Conservation (phyloP, 768 basidiomycete genomes). For the Piloderma croceum region DNA sequence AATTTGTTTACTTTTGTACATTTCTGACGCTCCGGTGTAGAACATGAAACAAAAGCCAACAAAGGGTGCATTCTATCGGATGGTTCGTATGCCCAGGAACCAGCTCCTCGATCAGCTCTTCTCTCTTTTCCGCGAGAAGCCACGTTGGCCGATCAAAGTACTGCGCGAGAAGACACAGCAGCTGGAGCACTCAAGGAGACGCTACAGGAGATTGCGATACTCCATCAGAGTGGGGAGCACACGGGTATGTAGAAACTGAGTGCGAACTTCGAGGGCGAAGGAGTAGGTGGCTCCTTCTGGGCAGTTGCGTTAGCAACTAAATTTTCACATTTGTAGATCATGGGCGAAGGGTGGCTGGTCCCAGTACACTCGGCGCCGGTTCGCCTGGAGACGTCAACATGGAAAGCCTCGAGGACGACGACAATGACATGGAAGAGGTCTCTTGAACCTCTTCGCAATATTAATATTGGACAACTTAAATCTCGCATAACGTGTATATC, state of each 20-base stretch:
- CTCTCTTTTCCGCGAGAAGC: slow-evolving; percentile 64
- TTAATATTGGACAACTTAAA: background rate
- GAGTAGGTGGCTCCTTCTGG: too few relatives aligned
- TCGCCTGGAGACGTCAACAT: slow-evolving; percentile 20
- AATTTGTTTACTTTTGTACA: too few relatives aligned
- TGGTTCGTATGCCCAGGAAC: slow-evolving; percentile 87
- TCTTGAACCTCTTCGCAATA: slow-evolving; percentile 18
- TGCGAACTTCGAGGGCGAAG: slow-evolving; percentile 62
- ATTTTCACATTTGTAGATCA: slow-evolving; percentile 19
- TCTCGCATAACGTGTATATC: too few relatives aligned
- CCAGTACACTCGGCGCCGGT: slow-evolving; percentile 15
- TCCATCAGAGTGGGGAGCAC: slow-evolving; percentile 76
- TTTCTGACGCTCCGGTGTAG: too few relatives aligned
- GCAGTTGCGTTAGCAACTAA: slow-evolving; percentile 7
- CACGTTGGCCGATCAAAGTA: slow-evolving; percentile 77
- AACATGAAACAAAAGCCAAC: slow-evolving; percentile 56
- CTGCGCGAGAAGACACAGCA: slow-evolving; percentile 79
- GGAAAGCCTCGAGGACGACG: slow-evolving; percentile 32
- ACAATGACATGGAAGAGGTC: slow-evolving; percentile 32
- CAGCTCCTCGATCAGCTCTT: slow-evolving; percentile 85
- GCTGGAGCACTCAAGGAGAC: slow-evolving; percentile 83
- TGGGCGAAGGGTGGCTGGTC: slow-evolving; percentile 27
- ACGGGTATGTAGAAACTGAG: slow-evolving; percentile 79
- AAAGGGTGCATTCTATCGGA: slow-evolving; percentile 77
- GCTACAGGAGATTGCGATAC: slow-evolving; percentile 65